Evolutionary conservation across 805 yeast genomes (phyloP), one percentile per base, ranked within the genome.

Genomic region (Candida takata): DNA sequence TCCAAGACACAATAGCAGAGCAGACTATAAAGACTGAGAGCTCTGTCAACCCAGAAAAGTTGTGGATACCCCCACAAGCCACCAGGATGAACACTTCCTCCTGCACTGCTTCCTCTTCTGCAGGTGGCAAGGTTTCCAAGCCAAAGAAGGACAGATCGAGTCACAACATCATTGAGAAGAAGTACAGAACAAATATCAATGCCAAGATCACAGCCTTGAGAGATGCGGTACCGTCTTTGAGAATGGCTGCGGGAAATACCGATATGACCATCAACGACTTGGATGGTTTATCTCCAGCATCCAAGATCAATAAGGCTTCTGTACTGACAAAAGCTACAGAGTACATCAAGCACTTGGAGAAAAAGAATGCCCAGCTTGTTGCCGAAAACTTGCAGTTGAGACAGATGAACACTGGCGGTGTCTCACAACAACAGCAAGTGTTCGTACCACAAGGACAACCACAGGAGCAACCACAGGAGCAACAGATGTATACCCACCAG

Each of bases 81-180:
- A 20, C 23, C 23, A 10, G 10, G 10, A 20, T 20, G 23, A 20
- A 20, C 9, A 20, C 23, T 2, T 20, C 23, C 7, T 20, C 23
- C 10, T 20, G 9, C 23, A 20, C 10, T 7, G 23, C 9, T 2
- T 20, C 23, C 23, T 10, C 10, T 10, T 20, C 23, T 8, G 23
- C 18, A 28, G 20, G n/a, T 2, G 25, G 26, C 28, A 49, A 43
- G 31, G 54, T 64, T 14, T 35, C 62, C 5, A 75, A 73, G 45
- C 72, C 75, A 5, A 67, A 61, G 42, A 65, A 65, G 40, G 71
- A 70, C 37, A 71, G 79, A 57, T 67, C 78, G 1, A 71, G 84
- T 7, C 94, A 84, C 59, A 84, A 83, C 51, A 75, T 81, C 67
- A 79, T 84, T 46, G 94, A 84, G 54, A 83, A 83, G 60, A 78